Conservation (phyloP, 2,329 filamentous ascomycete genomes). For the Samsoniella hepiali region DNA sequence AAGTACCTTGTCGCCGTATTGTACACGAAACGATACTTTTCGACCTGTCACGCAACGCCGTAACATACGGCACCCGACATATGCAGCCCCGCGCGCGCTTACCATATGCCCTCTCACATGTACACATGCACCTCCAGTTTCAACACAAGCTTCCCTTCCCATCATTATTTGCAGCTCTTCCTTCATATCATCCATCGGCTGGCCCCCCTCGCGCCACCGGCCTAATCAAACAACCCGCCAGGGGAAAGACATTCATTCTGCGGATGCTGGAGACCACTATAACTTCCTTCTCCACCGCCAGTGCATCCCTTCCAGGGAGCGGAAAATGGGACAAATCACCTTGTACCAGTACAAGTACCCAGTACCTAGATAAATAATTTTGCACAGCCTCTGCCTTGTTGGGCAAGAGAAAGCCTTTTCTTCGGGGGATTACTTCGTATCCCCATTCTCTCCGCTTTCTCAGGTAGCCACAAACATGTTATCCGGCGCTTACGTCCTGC, state of each 20-base stretch:
- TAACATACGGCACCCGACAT: too few species aligned
- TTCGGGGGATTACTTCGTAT: neutral
- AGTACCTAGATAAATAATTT: too few species aligned
- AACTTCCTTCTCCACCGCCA: neutral
- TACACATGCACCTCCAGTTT: too few species aligned
- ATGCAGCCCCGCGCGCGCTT: too few species aligned
- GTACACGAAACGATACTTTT: neutral
- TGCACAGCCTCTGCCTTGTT: neutral
- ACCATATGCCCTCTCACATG: too few species aligned
- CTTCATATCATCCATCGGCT: neutral
- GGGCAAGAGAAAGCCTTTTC: neutral
- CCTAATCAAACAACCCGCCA: constrained; percentile 7
- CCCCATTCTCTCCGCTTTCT: neutral
- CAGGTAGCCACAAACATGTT: neutral
- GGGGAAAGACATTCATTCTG: neutral
- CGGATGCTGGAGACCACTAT: constrained; percentile 4
- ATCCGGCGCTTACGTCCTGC: constrained; percentile 1
- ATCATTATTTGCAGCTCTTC: too few species aligned
- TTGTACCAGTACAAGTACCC: neutral
- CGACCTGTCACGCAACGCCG: too few species aligned
- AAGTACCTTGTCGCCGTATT: neutral
- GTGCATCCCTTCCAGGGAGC: neutral
- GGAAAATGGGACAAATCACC: neutral
- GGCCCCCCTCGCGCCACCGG: neutral
- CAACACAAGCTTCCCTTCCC: too few species aligned